A percentile compares a stretch with the other conserved stretches of the same genome.
These are phyloP conservation scores for Coemansia guatemalensis DNA, from an alignment of 192 early-diverging fungal genomes.

Conservation along the genomic window DNA sequence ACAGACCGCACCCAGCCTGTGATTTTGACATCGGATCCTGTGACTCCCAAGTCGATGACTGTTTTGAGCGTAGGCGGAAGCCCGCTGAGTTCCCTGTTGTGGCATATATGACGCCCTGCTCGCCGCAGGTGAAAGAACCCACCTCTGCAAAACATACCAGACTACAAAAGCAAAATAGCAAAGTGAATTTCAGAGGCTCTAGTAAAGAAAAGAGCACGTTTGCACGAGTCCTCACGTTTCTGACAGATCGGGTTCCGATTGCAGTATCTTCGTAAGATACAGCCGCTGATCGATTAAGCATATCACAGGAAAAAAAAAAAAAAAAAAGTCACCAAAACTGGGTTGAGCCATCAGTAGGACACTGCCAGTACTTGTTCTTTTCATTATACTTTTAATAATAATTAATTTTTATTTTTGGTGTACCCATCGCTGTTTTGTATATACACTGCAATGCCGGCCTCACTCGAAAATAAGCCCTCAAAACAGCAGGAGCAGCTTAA, in stretches of 20 bases:
- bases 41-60: slow-evolving; percentile 15
- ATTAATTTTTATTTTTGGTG: slow-evolving; percentile 6
- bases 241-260: neutral
- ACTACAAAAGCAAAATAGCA: neutral
- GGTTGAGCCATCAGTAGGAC: neutral
- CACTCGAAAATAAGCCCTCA: neutral
- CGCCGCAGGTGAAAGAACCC: neutral
- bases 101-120: neutral
- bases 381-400: slow-evolving; percentile 3
- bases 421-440: slow-evolving; percentile 15
- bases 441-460: neutral
- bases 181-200: neutral
- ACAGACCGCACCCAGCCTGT: slow-evolving; percentile 83
- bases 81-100: slow-evolving; percentile 1
- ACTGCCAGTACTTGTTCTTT: slow-evolving; percentile 15
- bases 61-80: slow-evolving; percentile 31
- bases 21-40: slow-evolving; percentile 23
- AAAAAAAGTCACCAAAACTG: slow-evolving; percentile 3
- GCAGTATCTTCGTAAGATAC: neutral
- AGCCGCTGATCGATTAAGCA: neutral
- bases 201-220: neutral
- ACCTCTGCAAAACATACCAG: slow-evolving; percentile 2
- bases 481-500: slow-evolving; percentile 10
- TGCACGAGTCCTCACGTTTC: neutral
- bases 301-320: slow-evolving; percentile 6